Evolutionary conservation across 2,329 filamentous ascomycete species (phyloP), one percentile per base, ranked within the genome.

Genomic region (Ophiostoma sp.): DNA sequence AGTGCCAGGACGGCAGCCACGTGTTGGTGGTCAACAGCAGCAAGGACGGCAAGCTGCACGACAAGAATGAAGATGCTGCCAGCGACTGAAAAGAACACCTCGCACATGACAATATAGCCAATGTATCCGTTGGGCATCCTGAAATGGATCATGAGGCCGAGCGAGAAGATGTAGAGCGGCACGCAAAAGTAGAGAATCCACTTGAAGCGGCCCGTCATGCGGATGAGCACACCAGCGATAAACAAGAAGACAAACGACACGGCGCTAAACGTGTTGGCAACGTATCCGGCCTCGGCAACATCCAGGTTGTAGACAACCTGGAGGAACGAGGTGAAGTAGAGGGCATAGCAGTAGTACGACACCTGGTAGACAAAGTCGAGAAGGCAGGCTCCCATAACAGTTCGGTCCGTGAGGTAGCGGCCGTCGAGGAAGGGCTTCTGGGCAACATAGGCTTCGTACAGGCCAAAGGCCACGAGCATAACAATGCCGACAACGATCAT

Each of bases 401-500:
- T 86, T 20, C 82, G 81, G 71, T 86, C 80, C 1, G 81, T 84
- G 27, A 91, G 79, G 76, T 69, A 65, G n/a, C 20, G n/a, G 31
- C 70, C 57, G 10, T 68, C 48, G 11, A 70, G 36, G 39, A 90
- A 85, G 3, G 86, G 84, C 17, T 81, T 80, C 0, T 82, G 83
- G 0, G 88, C 85, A 23, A 87, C 73, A 71, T 80, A 87, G 20
- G 79, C 82, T 77, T 91, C 87, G 78, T 84, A 88, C 3, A 86
- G 71, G 0, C 79, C 82, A 73, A 78, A 78, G 6, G 80, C 70
- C 48, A 86, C 75, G 1, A 92, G 79, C 41, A 85, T 82, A 0
- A 87, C 75, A 39, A 86, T 81, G 6, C 90, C 90, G 27, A 91
- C 76, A 2, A 89, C 82, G 64, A 84, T 82, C 85, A 89, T 88